phyloP scores from a whole-genome alignment of 176 grass and related monocot species.

The Elymus sibiricus region DNA sequence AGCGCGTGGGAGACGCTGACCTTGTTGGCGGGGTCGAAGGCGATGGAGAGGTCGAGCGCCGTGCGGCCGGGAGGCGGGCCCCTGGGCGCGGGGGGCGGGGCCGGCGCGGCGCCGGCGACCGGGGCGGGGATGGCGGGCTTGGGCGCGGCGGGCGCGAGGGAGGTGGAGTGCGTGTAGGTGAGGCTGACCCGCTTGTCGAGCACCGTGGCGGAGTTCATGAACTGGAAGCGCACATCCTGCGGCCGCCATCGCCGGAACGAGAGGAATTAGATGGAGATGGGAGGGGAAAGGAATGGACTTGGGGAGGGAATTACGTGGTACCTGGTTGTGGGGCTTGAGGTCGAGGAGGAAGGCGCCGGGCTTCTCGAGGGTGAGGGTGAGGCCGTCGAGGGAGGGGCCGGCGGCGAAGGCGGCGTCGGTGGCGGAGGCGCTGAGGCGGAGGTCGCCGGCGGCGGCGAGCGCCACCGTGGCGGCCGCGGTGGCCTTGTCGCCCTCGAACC shows the following conservation, averaged over 20 bases:
- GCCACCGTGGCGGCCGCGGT: slow-evolving; percentile 35
- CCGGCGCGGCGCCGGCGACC: background rate
- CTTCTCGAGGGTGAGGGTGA: slow-evolving; percentile 83
- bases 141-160: background rate
- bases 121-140: background rate
- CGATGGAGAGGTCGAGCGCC: slow-evolving; percentile 50
- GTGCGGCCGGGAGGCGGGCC: slow-evolving; percentile 34
- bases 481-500: slow-evolving; percentile 76
- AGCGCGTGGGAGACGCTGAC: slow-evolving; percentile 61
- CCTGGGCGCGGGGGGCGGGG: slow-evolving; percentile 6
- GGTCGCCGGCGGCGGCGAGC: slow-evolving; percentile 59
- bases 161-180: slow-evolving; percentile 63
- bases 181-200: slow-evolving; percentile 78
- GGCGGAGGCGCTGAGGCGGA: slow-evolving; percentile 64
- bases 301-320: background rate
- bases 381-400: slow-evolving; percentile 68
- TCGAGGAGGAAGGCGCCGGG: slow-evolving; percentile 81
- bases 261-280: background rate
- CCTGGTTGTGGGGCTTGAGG: slow-evolving; percentile 60
- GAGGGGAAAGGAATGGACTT: background rate
- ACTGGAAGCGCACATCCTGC: slow-evolving; percentile 90
- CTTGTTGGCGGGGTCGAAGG: slow-evolving; percentile 77
- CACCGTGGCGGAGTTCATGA: slow-evolving; percentile 72
- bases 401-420: slow-evolving; percentile 74
- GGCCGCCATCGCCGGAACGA: background rate